phyloP scores from a whole-genome alignment of 257 asterid genomes.

The Anisodus tanguticus region DNA sequence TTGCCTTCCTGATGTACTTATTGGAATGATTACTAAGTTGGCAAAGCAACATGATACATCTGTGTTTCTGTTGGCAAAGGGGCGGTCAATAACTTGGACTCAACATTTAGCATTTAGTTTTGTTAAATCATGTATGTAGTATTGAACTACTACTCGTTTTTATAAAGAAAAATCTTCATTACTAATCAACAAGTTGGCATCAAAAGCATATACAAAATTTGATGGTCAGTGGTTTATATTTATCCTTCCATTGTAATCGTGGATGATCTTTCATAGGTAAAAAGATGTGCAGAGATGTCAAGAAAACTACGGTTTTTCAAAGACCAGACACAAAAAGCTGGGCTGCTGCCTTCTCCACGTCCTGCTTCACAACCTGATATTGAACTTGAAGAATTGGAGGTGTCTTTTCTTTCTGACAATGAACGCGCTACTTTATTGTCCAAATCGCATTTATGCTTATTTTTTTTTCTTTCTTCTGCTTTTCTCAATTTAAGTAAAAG shows the following conservation, averaged over 20 bases:
- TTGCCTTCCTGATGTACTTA: not conserved
- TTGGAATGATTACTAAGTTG: not conserved
- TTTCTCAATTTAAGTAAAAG: not conserved
- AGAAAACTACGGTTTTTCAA: conserved; percentile 86
- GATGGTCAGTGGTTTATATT: not conserved
- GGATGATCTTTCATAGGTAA: conserved; percentile 60
- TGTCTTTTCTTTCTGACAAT: conserved; percentile 34
- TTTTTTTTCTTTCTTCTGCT: conserved; percentile 3
- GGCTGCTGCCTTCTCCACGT: conserved; percentile 61
- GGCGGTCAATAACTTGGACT: not conserved
- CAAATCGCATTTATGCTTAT: not conserved
- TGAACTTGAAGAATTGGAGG: conserved; percentile 97
- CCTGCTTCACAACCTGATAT: conserved; percentile 82
- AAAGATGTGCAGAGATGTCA: conserved; percentile 99
- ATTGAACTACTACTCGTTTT: not conserved
- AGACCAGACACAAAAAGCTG: conserved; percentile 94
- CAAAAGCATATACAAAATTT: not conserved
- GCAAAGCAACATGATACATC: not conserved
- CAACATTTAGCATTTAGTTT: not conserved
- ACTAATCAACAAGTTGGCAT: not conserved
- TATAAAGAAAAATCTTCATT: not conserved
- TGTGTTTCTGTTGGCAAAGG: conserved; percentile 14
- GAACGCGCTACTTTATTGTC: not conserved
- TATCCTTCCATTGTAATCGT: conserved; percentile 20
- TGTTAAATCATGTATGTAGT: not conserved